A percentile compares a stretch with the other conserved stretches of the same genome.
These are phyloP conservation scores for Lycium barbarum DNA, from an alignment of 257 asterid species.

Conservation along the genomic window DNA sequence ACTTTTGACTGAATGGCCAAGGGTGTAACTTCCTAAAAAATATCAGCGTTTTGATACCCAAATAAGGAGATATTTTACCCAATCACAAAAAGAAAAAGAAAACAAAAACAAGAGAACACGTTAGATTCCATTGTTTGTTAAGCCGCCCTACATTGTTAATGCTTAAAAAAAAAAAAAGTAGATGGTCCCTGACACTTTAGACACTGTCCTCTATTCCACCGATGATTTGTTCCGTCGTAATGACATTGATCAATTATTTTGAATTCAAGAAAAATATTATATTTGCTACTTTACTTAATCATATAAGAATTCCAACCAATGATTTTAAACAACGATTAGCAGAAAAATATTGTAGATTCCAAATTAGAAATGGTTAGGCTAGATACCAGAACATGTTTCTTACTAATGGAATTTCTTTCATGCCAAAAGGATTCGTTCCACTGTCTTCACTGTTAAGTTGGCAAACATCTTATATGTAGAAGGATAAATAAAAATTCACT, in stretches of 20 bases:
- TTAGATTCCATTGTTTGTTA: not conserved
- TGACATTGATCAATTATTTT: not conserved
- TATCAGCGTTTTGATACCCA: not conserved
- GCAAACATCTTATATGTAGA: not conserved
- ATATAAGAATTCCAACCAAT: not conserved
- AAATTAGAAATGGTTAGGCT: constrained; percentile 7
- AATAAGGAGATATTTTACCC: not conserved
- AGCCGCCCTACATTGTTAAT: not conserved
- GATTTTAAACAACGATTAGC: not conserved
- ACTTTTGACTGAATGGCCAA: not conserved
- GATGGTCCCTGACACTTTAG: constrained; percentile 15
- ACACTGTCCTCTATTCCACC: not conserved
- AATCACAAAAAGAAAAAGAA: too few relatives aligned
- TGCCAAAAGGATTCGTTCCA: not conserved
- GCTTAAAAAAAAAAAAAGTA: not conserved
- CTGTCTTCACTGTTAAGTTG: constrained; percentile 2
- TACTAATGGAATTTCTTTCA: not conserved
- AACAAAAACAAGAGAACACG: too few relatives aligned
- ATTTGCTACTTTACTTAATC: not conserved
- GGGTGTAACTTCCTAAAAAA: not conserved
- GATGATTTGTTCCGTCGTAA: not conserved
- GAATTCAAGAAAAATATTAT: not conserved
- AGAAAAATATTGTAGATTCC: constrained; percentile 19
- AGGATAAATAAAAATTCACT: not conserved
- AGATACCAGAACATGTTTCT: constrained; percentile 23